phyloP scores from a whole-genome alignment of 768 basidiomycete genomes.

The Collybiopsis luxurians region DNA sequence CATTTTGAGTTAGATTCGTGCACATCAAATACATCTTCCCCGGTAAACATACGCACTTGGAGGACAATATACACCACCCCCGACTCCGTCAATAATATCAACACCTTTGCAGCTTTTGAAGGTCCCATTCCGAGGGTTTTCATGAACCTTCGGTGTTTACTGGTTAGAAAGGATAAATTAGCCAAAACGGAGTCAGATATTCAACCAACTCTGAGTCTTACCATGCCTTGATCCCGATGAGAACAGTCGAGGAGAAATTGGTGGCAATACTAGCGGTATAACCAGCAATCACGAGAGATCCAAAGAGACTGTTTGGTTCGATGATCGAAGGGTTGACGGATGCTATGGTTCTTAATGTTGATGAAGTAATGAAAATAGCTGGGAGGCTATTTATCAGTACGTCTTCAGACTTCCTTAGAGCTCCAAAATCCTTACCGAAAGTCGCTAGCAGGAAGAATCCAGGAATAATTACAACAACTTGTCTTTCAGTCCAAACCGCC shows the following conservation, averaged over 20 bases:
- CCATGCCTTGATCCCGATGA: conserved; percentile 4
- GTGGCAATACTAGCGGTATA: background rate
- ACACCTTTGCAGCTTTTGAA: background rate
- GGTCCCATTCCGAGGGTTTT: background rate
- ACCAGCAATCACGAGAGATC: background rate
- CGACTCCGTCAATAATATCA: background rate
- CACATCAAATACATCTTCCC: background rate
- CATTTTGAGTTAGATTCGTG: no score
- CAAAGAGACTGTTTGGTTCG: background rate
- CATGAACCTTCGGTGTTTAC: background rate
- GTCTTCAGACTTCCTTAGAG: no score
- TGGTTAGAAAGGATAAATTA: no score
- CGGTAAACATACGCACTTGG: background rate
- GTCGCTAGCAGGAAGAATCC: background rate
- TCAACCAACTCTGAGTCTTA: no score
- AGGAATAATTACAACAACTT: background rate
- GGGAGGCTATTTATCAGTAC: no score
- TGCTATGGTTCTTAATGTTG: background rate
- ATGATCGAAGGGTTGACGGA: background rate
- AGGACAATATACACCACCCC: background rate
- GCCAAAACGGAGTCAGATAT: no score
- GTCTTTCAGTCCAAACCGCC: background rate
- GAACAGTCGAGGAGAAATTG: background rate
- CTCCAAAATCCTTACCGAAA: background rate
- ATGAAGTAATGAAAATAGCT: conserved; percentile 3